Evolutionary conservation across 768 basidiomycete species (phyloP).

Genomic region (Russula lepida): DNA sequence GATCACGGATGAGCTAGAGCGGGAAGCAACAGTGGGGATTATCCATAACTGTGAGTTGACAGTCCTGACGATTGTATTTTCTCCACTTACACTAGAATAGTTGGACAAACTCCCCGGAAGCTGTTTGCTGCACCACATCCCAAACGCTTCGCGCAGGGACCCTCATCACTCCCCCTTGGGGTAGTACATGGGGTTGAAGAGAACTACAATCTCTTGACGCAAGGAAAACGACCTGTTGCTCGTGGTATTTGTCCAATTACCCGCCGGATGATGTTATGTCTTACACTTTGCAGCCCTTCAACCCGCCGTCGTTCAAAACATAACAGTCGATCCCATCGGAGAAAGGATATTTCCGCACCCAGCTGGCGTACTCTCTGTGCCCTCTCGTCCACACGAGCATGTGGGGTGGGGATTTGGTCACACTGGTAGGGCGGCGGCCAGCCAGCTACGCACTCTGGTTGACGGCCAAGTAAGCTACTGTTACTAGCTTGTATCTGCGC

Average conservation of each 20-base stretch:
- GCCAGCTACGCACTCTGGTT: conserved; percentile 52
- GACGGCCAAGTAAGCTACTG: conserved; percentile 47
- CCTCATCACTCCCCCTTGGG: conserved; percentile 64
- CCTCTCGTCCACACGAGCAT: conserved; percentile 55
- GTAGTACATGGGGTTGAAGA: conserved; percentile 74
- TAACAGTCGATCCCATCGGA: conserved; percentile 50
- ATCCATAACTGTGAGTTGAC: conserved; percentile 79
- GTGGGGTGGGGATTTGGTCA: conserved; percentile 54
- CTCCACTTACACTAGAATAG: conserved; percentile 30
- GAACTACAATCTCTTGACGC: conserved; percentile 61
- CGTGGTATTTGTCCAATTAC: conserved; percentile 37
- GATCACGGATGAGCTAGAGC: conserved; percentile 79
- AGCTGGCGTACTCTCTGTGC: conserved; percentile 47
- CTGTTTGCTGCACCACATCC: conserved; percentile 77
- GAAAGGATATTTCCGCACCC: conserved; percentile 57
- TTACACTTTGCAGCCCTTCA: conserved; percentile 34
- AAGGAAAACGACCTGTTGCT: conserved; percentile 41
- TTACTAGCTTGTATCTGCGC: neutral
- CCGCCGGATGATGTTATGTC: neutral
- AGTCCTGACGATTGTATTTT: neutral
- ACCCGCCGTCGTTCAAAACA: conserved; percentile 37
- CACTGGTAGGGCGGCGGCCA: conserved; percentile 30
- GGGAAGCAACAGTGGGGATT: conserved; percentile 88
- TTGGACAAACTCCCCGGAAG: conserved; percentile 88
- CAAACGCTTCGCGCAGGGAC: conserved; percentile 58